phyloP scores from a whole-genome alignment of 208 protist species.

The Angomonas deanei region DNA sequence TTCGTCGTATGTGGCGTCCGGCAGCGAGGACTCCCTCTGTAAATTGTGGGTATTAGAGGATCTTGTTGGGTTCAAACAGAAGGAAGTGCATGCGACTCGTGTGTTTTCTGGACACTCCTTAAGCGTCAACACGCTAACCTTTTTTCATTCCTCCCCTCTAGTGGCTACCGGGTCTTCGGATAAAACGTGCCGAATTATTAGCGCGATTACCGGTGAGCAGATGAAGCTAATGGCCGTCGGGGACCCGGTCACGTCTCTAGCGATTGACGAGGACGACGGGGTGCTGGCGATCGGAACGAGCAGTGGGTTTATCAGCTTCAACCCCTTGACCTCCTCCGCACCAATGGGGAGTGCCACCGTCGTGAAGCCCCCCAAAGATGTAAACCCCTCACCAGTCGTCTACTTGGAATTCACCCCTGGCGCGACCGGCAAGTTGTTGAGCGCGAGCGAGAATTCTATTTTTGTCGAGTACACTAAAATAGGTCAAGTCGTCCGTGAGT shows the following conservation, averaged over 20 bases:
- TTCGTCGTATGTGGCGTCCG: slow-evolving; percentile 57
- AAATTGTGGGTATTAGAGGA: slow-evolving; percentile 59
- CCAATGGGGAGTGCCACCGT: neutral
- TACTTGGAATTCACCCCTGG: slow-evolving; percentile 38
- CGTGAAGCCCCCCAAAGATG: slow-evolving; percentile 37
- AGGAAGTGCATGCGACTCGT: slow-evolving; percentile 19
- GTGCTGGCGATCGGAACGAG: slow-evolving; percentile 43
- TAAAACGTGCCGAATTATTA: slow-evolving; percentile 64
- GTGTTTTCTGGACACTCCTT: slow-evolving; percentile 73
- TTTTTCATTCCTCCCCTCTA: slow-evolving; percentile 36
- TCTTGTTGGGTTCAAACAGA: slow-evolving; percentile 22
- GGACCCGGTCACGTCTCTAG: slow-evolving; percentile 45
- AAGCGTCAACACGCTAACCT: slow-evolving; percentile 49
- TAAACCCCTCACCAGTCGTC: slow-evolving; percentile 46
- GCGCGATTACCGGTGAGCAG: slow-evolving; percentile 41
- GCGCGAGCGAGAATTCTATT: slow-evolving; percentile 42
- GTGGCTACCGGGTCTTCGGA: slow-evolving; percentile 68
- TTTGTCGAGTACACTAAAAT: slow-evolving; percentile 56
- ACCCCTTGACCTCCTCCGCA: slow-evolving; percentile 8
- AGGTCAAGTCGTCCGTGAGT: slow-evolving; percentile 32
- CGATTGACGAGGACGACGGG: slow-evolving; percentile 31
- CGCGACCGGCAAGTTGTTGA: slow-evolving; percentile 26
- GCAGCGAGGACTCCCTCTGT: slow-evolving; percentile 70
- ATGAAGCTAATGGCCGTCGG: slow-evolving; percentile 47
- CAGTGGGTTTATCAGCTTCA: slow-evolving; percentile 58